These are phyloP conservation scores for Eucalyptus curtisii DNA, from an alignment of 345 rosid species.

Conservation along the genomic window DNA sequence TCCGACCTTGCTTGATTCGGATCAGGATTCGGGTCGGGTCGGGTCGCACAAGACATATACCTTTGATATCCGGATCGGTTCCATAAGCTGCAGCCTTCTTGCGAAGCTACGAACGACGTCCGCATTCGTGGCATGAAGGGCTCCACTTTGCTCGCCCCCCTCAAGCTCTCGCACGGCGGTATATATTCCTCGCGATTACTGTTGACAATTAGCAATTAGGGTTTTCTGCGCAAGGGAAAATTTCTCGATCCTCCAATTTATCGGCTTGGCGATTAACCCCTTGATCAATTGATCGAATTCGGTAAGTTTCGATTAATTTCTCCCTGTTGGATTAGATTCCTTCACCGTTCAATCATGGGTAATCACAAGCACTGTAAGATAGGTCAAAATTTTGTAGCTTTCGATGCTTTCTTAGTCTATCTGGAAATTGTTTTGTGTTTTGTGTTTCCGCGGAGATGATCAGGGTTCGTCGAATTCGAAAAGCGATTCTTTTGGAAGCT, in stretches of 20 bases:
- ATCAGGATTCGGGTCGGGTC: no score
- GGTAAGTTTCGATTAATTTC: neutral
- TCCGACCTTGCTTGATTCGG: no score
- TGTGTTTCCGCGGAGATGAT: neutral
- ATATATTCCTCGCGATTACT: neutral
- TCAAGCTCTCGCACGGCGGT: neutral
- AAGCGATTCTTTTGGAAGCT: neutral
- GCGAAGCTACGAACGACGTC: no score
- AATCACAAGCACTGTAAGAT: neutral
- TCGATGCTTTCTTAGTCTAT: neutral
- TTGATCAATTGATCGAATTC: neutral
- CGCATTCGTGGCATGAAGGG: neutral
- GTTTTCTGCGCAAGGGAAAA: neutral
- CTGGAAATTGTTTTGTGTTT: neutral
- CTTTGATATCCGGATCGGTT: no score
- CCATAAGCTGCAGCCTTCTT: no score
- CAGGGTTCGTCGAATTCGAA: neutral
- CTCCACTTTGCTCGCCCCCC: neutral
- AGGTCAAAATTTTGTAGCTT: neutral
- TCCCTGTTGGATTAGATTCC: neutral
- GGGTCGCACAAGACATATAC: no score
- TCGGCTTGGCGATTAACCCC: neutral
- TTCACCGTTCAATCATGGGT: neutral
- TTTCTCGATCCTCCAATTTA: neutral
- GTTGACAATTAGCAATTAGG: neutral